A percentile compares a stretch with the other conserved stretches of the same genome.
Conservation (phyloP, 2,329 filamentous ascomycete species). For the Dactylonectria macrodidyma region DNA sequence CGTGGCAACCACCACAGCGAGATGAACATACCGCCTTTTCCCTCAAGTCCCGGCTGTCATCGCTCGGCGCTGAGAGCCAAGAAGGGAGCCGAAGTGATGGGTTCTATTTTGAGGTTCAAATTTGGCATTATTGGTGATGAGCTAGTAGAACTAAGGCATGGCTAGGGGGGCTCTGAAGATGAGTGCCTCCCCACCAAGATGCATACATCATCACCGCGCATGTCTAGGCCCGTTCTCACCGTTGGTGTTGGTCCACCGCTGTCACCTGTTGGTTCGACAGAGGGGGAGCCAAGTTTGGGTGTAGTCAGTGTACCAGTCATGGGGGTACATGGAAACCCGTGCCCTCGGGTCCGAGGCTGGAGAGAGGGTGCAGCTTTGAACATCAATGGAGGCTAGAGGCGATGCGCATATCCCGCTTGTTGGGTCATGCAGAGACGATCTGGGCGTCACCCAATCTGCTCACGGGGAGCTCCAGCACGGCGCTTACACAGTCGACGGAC, state of each 20-base stretch:
- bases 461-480: conserved; percentile 35
- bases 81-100: conserved; percentile 42
- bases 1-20: neutral
- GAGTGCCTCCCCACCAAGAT: conserved; percentile 9
- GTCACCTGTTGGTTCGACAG: conserved; percentile 8
- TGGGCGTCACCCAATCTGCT: conserved; percentile 33
- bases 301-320: conserved; percentile 16
- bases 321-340: conserved; percentile 35
- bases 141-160: conserved; percentile 25
- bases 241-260: conserved; percentile 31
- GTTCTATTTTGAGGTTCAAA: conserved; percentile 34
- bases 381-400: conserved; percentile 12
- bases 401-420: conserved; percentile 27
- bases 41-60: conserved; percentile 26
- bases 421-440: conserved; percentile 38
- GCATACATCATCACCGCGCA: conserved; percentile 19
- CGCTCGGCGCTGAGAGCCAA: conserved; percentile 36
- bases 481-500: conserved; percentile 38
- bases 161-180: conserved; percentile 14
- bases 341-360: conserved; percentile 33
- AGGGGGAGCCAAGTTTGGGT: conserved; percentile 21
- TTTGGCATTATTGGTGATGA: conserved; percentile 41
- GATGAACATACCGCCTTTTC: conserved; percentile 26
- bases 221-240: conserved; percentile 12
- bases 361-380: conserved; percentile 4